Evolutionary conservation across 2,329 filamentous ascomycete genomes (phyloP).

Genomic region (Trichoderma semiorbis): DNA sequence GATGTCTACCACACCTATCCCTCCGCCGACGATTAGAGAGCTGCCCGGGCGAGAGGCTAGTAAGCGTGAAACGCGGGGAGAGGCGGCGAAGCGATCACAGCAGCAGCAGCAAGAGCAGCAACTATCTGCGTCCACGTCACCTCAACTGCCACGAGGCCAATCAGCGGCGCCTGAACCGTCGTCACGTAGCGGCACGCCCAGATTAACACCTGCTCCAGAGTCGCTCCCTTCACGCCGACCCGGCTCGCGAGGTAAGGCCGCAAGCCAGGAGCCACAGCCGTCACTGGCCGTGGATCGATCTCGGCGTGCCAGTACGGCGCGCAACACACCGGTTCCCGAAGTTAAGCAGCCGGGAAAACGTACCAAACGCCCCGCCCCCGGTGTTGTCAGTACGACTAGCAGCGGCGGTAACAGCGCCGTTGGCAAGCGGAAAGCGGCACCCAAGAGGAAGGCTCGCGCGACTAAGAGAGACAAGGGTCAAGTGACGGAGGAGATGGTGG

Average conservation of each 20-base stretch:
- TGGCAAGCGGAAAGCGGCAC: slow-evolving; percentile 67
- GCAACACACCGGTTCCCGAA: slow-evolving; percentile 56
- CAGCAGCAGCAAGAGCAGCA: slow-evolving; percentile 25
- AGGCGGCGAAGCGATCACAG: slow-evolving; percentile 42
- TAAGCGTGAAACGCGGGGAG: slow-evolving; percentile 46
- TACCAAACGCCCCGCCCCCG: slow-evolving; percentile 67
- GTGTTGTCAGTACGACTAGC: slow-evolving; percentile 62
- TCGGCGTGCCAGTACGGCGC: slow-evolving; percentile 54
- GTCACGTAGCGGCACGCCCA: slow-evolving; percentile 36
- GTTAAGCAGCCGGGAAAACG: slow-evolving; percentile 50
- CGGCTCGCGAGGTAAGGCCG: slow-evolving; percentile 50
- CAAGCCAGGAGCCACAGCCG: slow-evolving; percentile 48
- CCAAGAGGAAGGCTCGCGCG: slow-evolving; percentile 58
- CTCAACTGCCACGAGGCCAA: slow-evolving; percentile 26
- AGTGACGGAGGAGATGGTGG: slow-evolving; percentile 47
- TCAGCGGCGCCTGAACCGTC: slow-evolving; percentile 15
- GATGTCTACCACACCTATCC: slow-evolving; percentile 33
- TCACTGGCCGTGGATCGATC: slow-evolving; percentile 51
- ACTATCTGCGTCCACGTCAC: slow-evolving; percentile 15
- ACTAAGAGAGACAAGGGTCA: slow-evolving; percentile 47
- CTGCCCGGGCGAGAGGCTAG: slow-evolving; percentile 28
- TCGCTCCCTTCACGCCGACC: slow-evolving; percentile 41
- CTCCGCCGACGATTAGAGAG: slow-evolving; percentile 29
- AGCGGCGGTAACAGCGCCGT: slow-evolving; percentile 63
- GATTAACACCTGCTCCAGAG: slow-evolving; percentile 36